A percentile compares a stretch with the other conserved stretches of the same genome.
Evolutionary conservation across 371 early-diverging fungal species (phyloP).

Genomic region (Rozella allomycis): DNA sequence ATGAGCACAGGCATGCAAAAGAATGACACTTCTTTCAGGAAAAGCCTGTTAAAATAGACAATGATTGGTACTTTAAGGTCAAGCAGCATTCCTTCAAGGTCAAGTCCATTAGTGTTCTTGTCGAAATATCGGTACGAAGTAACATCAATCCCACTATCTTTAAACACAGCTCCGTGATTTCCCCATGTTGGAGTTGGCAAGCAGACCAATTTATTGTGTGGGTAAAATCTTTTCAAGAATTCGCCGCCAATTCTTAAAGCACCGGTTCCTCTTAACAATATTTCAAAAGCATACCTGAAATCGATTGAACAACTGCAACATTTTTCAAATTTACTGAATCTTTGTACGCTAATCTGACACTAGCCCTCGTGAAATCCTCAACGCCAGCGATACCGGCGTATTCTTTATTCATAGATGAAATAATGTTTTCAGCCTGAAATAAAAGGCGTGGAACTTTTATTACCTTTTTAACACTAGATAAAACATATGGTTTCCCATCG

Average conservation of each 20-base stretch:
- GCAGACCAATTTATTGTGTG: slow-evolving; percentile 63
- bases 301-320: slow-evolving; percentile 73
- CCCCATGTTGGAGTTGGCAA: slow-evolving; percentile 78
- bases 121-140: slow-evolving; percentile 84
- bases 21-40: slow-evolving; percentile 66
- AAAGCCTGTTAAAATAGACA: slow-evolving; percentile 22
- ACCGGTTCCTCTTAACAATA: too few relatives aligned
- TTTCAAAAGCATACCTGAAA: too few relatives aligned
- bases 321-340: slow-evolving; percentile 41
- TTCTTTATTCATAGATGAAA: slow-evolving; percentile 73
- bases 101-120: slow-evolving; percentile 72
- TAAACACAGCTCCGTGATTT: slow-evolving; percentile 85
- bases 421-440: slow-evolving; percentile 49
- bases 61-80: slow-evolving; percentile 40
- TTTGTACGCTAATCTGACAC: slow-evolving; percentile 73
- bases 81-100: slow-evolving; percentile 71
- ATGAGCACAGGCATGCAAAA: slow-evolving; percentile 95
- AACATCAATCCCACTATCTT: slow-evolving; percentile 67
- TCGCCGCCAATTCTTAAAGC: slow-evolving; percentile 84
- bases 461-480: not conserved
- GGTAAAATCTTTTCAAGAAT: slow-evolving; percentile 63
- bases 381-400: slow-evolving; percentile 88
- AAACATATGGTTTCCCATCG: slow-evolving; percentile 7
- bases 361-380: slow-evolving; percentile 52
- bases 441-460: not conserved